These are phyloP conservation scores for Cercospora sp. DNA, from an alignment of 2,329 filamentous ascomycete genomes.

Conservation along the genomic window DNA sequence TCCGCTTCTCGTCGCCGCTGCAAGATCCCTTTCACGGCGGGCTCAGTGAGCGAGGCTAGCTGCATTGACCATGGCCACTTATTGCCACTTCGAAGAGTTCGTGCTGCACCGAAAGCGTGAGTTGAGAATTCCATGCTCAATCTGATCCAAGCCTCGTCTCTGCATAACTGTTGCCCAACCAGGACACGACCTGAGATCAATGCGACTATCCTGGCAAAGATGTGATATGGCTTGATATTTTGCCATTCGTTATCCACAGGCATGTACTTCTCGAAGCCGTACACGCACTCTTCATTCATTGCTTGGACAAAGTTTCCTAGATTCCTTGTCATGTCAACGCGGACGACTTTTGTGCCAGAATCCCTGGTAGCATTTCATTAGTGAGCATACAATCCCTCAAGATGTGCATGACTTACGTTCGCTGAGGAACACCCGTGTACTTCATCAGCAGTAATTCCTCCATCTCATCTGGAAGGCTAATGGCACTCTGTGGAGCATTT, in stretches of 20 bases:
- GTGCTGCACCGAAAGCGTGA: constrained; percentile 19
- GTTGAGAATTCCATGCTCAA: constrained; percentile 18
- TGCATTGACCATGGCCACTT: constrained; percentile 21
- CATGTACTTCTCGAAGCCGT: constrained; percentile 17
- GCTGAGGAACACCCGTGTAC: constrained; percentile 19
- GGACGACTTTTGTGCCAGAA: constrained; percentile 20
- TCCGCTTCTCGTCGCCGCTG: constrained; percentile 16
- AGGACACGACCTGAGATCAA: constrained; percentile 22
- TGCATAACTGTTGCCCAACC: constrained; percentile 16
- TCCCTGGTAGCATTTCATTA: not conserved
- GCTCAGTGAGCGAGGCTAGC: constrained; percentile 15
- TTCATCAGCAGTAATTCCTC: constrained; percentile 20
- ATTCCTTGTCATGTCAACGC: constrained; percentile 18
- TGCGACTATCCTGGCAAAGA: constrained; percentile 16
- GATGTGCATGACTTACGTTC: constrained; percentile 1
- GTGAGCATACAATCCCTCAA: no score
- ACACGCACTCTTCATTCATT: constrained; percentile 20
- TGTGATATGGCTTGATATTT: constrained; percentile 14
- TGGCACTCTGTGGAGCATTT: constrained; percentile 11
- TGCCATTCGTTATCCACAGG: constrained; percentile 13
- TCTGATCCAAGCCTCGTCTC: constrained; percentile 19
- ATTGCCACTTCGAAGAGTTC: constrained; percentile 15
- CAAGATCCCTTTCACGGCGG: constrained; percentile 13
- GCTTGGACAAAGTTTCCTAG: constrained; percentile 19
- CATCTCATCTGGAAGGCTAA: constrained; percentile 21